Evolutionary conservation across 2,329 filamentous ascomycete species (phyloP), one percentile per base, ranked within the genome.

Genomic region (Colletotrichum sp.): DNA sequence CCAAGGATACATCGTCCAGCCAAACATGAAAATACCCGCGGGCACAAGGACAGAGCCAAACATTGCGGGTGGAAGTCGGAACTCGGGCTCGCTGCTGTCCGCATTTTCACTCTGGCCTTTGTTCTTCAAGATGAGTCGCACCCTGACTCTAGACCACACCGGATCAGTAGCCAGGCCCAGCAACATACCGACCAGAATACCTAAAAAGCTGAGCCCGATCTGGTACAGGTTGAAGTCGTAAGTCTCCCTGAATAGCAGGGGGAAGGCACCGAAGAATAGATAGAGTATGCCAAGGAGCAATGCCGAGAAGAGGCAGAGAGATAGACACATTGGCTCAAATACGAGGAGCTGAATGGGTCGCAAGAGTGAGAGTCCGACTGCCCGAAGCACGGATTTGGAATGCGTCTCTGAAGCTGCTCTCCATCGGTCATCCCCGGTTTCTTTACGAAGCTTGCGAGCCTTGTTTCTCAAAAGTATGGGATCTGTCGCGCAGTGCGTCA

Each of bases 201-300:
- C 94, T 60, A 97, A 81, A 83, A 98, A 98, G 15, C 92, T 90
- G 72, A 97, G 86, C n/a, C 96, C 96, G 8, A 91, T 88, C 84
- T 98, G 94, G 88, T 94, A 97, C 13, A 95, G 87, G 67, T 91
- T 92, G 86, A 98, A 96, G 24, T 90, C 92, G 82, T 98, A 94
- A 59, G 94, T 92, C 57, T 89, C 90, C 30, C 88, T 83, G 81
- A 98, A 98, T 16, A 98, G 92, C 55, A 98, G 87, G 6, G 94
- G 91, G 81, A 98, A 98, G 0, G 96, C 95, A 18, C 95, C 95
- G 83, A 98, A 98, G 87, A 98, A 98, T 34, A 98, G 91, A 82
- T 98, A 98, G 4, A 98, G 86, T 59, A 98, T 94, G 6, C 96
- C 96, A 7, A 98, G 88, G n/a, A 98, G 87, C 70, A 98, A 91